A percentile compares a stretch with the other conserved stretches of the same genome.
These are phyloP conservation scores for Trichoderma endophyticum DNA, from an alignment of 2,329 filamentous ascomycete genomes.

Conservation along the genomic window DNA sequence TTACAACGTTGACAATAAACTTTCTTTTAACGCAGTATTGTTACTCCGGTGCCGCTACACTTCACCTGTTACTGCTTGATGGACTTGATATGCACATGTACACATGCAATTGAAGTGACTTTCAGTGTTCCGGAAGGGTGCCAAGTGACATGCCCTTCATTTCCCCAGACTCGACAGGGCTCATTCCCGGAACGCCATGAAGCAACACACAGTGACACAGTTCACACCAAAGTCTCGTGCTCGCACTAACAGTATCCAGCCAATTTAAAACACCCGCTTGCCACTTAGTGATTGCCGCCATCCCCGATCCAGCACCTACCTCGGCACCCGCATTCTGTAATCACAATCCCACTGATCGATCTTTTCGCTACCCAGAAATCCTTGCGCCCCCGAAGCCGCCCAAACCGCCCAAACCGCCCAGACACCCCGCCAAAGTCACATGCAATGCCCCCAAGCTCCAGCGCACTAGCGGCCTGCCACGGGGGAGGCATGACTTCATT, in stretches of 20 bases:
- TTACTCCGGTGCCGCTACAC: conserved; percentile 1
- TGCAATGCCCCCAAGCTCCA: conserved; percentile 21
- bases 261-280: neutral
- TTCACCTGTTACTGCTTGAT: neutral
- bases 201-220: neutral
- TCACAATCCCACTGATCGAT: neutral
- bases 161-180: neutral
- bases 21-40: neutral
- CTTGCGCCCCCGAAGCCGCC: neutral
- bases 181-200: neutral
- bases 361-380: neutral
- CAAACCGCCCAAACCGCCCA: neutral
- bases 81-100: neutral
- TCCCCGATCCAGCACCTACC: neutral
- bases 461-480: conserved; percentile 1
- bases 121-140: neutral
- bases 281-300: neutral
- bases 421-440: conserved; percentile 27
- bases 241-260: neutral
- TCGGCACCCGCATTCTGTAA: neutral
- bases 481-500: conserved; percentile 27
- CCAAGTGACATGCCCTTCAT: neutral
- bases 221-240: neutral
- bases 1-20: neutral
- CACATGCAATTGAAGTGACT: neutral